A percentile compares a stretch with the other conserved stretches of the same genome.
Evolutionary conservation across 2,329 filamentous ascomycete genomes (phyloP).

Genomic region (Aureobasidium sp.): DNA sequence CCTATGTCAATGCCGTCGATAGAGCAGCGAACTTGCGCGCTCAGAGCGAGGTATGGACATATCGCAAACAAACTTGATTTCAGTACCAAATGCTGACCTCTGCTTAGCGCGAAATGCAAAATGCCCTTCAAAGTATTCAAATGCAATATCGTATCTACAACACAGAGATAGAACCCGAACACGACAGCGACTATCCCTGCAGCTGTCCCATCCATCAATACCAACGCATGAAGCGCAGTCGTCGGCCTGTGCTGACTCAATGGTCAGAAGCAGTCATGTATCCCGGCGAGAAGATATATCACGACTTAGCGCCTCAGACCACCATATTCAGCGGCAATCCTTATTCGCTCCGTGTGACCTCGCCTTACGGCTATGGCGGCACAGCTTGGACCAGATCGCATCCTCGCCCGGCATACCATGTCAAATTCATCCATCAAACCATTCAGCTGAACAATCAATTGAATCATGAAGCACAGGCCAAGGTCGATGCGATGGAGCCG

Average conservation of each 20-base stretch:
- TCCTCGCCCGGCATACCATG: constrained; percentile 30
- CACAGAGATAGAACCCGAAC: constrained; percentile 42
- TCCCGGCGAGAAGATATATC: constrained; percentile 32
- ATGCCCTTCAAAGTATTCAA: constrained; percentile 36
- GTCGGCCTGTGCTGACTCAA: constrained; percentile 33
- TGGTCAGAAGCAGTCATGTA: constrained; percentile 45
- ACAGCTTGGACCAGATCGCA: constrained; percentile 19
- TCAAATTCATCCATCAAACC: constrained; percentile 31
- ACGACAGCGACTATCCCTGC: constrained; percentile 37
- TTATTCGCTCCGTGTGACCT: constrained; percentile 28
- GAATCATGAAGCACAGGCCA: constrained; percentile 31
- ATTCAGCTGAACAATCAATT: constrained; percentile 32
- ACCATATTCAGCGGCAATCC: constrained; percentile 30
- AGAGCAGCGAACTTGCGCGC: constrained; percentile 34
- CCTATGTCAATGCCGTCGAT: constrained; percentile 35
- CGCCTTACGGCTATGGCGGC: constrained; percentile 32
- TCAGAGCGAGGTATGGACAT: constrained; percentile 31
- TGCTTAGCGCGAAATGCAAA: constrained; percentile 39
- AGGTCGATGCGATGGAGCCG: constrained; percentile 32
- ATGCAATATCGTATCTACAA: constrained; percentile 38
- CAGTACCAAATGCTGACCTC: not conserved
- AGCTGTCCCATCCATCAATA: constrained; percentile 38
- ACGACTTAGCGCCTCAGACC: constrained; percentile 21
- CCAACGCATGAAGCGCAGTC: constrained; percentile 30
- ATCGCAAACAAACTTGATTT: too few species aligned